A percentile compares a stretch with the other conserved stretches of the same genome.
Conservation (phyloP, 73 alveolate genomes). For the Tetrahymena thermophila region DNA sequence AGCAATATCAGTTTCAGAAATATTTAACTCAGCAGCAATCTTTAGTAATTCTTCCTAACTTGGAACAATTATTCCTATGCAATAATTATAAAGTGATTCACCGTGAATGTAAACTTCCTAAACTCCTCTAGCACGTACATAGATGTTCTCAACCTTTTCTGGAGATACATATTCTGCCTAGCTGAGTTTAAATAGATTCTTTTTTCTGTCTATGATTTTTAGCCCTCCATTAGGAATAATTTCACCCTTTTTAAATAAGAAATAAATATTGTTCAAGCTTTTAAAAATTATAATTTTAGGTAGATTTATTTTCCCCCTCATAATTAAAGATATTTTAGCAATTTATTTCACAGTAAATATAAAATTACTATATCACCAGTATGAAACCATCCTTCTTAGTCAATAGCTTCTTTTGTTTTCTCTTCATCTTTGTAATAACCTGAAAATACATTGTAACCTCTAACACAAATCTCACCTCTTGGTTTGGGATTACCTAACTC, state of each 20-base stretch:
- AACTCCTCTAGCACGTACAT: slow-evolving; percentile 57
- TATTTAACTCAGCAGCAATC: slow-evolving; percentile 9
- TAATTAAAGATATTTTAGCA: no score
- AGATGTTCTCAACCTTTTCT: slow-evolving; percentile 83
- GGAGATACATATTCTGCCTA: slow-evolving; percentile 98
- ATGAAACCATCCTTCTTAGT: slow-evolving; percentile 85
- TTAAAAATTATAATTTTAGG: no score
- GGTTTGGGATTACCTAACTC: slow-evolving; percentile 60
- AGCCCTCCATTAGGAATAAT: slow-evolving; percentile 75
- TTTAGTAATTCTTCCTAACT: slow-evolving; percentile 50
- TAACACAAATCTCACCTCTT: slow-evolving; percentile 92
- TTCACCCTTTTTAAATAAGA: slow-evolving; percentile 29
- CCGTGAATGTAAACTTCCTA: slow-evolving; percentile 86
- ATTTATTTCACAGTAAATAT: not conserved
- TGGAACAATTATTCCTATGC: slow-evolving; percentile 78
- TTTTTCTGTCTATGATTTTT: slow-evolving; percentile 94
- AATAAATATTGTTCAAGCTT: no score
- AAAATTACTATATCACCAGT: slow-evolving; percentile 82
- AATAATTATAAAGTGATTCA: slow-evolving; percentile 63
- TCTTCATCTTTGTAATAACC: slow-evolving; percentile 79
- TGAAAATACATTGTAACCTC: slow-evolving; percentile 78
- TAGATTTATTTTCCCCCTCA: no score
- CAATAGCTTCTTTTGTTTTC: slow-evolving; percentile 69
- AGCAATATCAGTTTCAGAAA: not conserved
- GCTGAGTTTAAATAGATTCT: slow-evolving; percentile 86